Percentiles rank a stretch among this genome's conserved stretches.
Evolutionary conservation across 208 protist species (phyloP).

Genomic region (Naegleria lovaniensis): DNA sequence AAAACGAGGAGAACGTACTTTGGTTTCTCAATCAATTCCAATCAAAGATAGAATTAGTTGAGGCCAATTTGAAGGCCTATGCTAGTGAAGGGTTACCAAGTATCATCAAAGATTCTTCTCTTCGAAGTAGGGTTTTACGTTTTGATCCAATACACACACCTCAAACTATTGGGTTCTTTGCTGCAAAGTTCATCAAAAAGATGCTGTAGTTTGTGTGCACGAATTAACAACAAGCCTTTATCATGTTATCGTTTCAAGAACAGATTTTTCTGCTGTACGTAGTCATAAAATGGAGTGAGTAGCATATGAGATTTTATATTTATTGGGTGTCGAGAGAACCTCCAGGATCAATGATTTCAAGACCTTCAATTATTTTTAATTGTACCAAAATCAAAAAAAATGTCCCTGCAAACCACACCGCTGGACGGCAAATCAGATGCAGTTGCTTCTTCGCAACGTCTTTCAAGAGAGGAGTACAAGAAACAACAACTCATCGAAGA

Average conservation of each 20-base stretch:
- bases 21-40: background rate
- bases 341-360: too few relatives aligned
- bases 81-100: background rate
- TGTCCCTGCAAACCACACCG: too few relatives aligned
- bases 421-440: background rate
- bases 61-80: background rate
- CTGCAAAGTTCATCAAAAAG: background rate
- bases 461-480: conserved; percentile 16
- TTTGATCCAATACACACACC: background rate
- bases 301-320: too few relatives aligned
- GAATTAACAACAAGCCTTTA: too few relatives aligned
- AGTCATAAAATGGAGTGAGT: too few relatives aligned
- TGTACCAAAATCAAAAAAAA: too few relatives aligned
- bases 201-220: too few relatives aligned
- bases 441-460: background rate
- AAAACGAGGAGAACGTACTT: conserved; percentile 75
- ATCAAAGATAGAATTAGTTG: background rate
- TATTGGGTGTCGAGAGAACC: too few relatives aligned
- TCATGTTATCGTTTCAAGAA: too few relatives aligned
- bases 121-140: background rate
- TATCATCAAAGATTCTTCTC: background rate
- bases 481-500: conserved; percentile 68
- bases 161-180: conserved; percentile 16
- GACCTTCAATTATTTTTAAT: too few relatives aligned
- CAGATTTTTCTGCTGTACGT: too few relatives aligned